Evolutionary conservation across 1,139 yeast genomes (phyloP), one percentile per base, ranked within the genome.

Genomic region (Candida neerlandica): DNA sequence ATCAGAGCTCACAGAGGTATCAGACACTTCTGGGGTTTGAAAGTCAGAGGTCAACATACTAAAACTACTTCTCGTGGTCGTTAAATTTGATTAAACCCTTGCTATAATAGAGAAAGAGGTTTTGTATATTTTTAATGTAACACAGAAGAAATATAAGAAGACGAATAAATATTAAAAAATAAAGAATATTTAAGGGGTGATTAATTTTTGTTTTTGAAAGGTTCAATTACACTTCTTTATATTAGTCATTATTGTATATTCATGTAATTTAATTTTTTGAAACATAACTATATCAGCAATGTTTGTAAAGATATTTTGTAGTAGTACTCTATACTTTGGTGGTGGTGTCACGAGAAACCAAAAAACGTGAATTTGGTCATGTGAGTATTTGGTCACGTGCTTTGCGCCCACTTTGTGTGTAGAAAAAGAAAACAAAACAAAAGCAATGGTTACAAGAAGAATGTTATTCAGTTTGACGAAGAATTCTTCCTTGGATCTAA

Each of bases 1-100:
- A 94, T 95, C 87, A 94, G 98, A 87, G 84, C 98, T 73, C 99
- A 94, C 95, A 89, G 98, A 84, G 99, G 99, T 92, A 89, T 94
- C 79, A 90, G 99, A 87, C 99, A 94, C 86, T 92, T 87, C 95
- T 95, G 98, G 98, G 98, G 98, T 73, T 81, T 88, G 73, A 82
- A 83, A 77, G 86, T 82, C 74, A 91, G 98, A 87, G 98, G 98
- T 84, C 98, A 92, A 87, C 99, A 94, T 85, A 94, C 99, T 86
- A 94, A 94, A 89, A 92, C 98, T 77, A 94, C 99, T 70, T 96
- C 97, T 78, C 91, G 99, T 85, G 90, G 94, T 72, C 78, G 76
- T 71, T 76, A 75, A 75, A 56, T 62, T 44, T 35, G 29, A 35
- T 23, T 14, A n/a, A 32, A 16, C 21, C 32, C 16, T 32, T 30